Percentiles rank a stretch among this genome's conserved stretches.
Evolutionary conservation across 140 eudicot species (phyloP).

Genomic region (Senecio squalidus): DNA sequence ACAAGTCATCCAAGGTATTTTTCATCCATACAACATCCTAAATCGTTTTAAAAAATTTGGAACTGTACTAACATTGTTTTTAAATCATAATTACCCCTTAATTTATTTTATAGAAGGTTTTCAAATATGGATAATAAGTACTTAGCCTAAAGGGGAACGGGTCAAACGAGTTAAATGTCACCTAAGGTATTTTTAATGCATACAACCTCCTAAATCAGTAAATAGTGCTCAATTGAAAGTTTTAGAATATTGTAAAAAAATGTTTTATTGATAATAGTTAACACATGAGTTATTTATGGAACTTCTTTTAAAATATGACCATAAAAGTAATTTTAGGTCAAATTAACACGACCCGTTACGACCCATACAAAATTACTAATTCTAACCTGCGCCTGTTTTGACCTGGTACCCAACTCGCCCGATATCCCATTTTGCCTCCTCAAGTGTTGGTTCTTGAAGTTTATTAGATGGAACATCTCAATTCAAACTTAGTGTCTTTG

Average conservation of each 20-base stretch:
- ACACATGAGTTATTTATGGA: too few relatives aligned
- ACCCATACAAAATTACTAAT: neutral
- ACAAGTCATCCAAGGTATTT: too few relatives aligned
- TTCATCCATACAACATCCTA: too few relatives aligned
- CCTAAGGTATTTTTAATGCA: neutral
- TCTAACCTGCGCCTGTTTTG: neutral
- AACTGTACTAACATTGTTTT: too few relatives aligned
- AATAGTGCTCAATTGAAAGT: too few relatives aligned
- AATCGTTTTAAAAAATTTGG: too few relatives aligned
- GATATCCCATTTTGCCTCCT: neutral
- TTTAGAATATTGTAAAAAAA: too few relatives aligned
- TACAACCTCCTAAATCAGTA: neutral
- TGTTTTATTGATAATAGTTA: too few relatives aligned
- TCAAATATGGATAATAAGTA: too few relatives aligned
- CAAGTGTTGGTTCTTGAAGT: neutral
- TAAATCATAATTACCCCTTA: too few relatives aligned
- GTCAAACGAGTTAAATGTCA: neutral
- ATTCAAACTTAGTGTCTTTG: neutral
- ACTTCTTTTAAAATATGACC: too few relatives aligned
- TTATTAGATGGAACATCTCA: slow-evolving; percentile 10
- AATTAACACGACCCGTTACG: neutral
- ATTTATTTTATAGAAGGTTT: too few relatives aligned
- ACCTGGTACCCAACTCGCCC: neutral
- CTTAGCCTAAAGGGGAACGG: neutral
- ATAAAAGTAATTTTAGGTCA: neutral